Conservation (phyloP, 2,329 filamentous ascomycete genomes). For the Paecilomyces dactylethromorphus region DNA sequence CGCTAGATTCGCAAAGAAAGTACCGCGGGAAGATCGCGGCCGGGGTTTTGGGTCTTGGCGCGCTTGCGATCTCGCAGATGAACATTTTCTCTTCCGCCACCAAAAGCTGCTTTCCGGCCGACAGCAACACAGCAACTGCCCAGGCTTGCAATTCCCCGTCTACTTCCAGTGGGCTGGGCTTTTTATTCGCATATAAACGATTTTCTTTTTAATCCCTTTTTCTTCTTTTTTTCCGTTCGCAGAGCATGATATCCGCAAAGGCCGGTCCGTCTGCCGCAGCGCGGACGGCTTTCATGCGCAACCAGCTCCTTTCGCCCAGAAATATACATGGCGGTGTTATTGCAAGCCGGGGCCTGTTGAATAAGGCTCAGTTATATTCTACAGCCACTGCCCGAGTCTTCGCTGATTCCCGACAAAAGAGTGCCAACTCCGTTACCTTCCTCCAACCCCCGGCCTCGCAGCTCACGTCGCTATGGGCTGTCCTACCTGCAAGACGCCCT, state of each 20-base stretch:
- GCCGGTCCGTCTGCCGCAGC: conserved; percentile 26
- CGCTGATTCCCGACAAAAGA: conserved; percentile 10
- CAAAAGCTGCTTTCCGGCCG: conserved; percentile 1
- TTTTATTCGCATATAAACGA: background rate
- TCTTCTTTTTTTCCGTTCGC: background rate
- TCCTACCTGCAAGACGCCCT: conserved; percentile 28
- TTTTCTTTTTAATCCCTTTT: background rate
- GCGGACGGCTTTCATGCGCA: conserved; percentile 30
- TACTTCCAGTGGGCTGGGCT: conserved; percentile 10
- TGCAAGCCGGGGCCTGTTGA: conserved; percentile 26
- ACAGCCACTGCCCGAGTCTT: conserved; percentile 31
- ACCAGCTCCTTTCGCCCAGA: conserved; percentile 25
- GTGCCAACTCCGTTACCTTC: conserved; percentile 34
- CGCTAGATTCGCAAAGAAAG: background rate
- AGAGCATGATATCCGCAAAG: conserved; percentile 36
- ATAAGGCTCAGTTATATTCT: conserved; percentile 18
- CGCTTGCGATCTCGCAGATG: conserved; percentile 12
- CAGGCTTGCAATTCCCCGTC: conserved; percentile 20
- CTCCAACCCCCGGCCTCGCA: conserved; percentile 26
- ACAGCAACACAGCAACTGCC: background rate
- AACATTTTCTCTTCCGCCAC: conserved; percentile 12
- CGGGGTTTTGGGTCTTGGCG: conserved; percentile 32
- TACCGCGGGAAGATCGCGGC: conserved; percentile 15
- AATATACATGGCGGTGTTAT: conserved; percentile 19
- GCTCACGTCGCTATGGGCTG: conserved; percentile 27